Percentiles rank a stretch among this genome's conserved stretches.
phyloP scores from a whole-genome alignment of 352 stramenopile genomes.

The Phytopythium boreale region DNA sequence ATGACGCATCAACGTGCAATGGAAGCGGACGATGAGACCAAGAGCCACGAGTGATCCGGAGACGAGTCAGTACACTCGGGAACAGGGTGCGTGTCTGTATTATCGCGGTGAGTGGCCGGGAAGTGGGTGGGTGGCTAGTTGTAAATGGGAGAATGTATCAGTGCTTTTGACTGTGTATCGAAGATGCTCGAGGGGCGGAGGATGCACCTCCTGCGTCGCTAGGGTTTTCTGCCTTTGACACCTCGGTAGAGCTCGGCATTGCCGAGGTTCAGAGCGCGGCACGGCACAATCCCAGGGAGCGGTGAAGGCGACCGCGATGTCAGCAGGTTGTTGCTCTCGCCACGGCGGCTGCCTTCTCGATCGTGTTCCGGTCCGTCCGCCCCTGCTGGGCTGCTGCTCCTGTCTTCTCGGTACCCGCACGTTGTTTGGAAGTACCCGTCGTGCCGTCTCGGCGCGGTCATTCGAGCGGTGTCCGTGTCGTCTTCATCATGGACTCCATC shows the following conservation, averaged over 20 bases:
- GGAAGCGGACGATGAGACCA: not conserved
- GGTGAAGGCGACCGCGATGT: not conserved
- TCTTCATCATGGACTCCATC: not conserved
- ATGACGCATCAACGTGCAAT: not conserved
- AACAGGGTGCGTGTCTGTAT: not conserved
- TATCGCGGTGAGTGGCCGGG: not conserved
- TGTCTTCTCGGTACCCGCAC: not conserved
- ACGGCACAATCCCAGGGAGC: not conserved
- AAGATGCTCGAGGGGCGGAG: not conserved
- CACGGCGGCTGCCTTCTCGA: not conserved
- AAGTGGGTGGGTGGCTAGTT: not conserved
- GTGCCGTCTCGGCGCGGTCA: slow-evolving; percentile 20
- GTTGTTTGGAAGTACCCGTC: slow-evolving; percentile 50
- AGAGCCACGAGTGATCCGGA: not conserved
- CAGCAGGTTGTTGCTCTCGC: not conserved
- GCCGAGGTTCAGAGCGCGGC: not conserved
- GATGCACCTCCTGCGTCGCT: not conserved
- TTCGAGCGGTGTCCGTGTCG: not conserved
- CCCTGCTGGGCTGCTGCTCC: not conserved
- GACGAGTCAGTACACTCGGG: not conserved
- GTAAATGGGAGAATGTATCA: not conserved
- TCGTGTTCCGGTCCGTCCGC: not conserved
- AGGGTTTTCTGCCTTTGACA: not conserved
- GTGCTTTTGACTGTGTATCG: not conserved
- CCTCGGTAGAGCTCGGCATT: slow-evolving; percentile 4